These are phyloP conservation scores for Perkinsus marinus DNA, from an alignment of 169 alveolate genomes.

Conservation along the genomic window DNA sequence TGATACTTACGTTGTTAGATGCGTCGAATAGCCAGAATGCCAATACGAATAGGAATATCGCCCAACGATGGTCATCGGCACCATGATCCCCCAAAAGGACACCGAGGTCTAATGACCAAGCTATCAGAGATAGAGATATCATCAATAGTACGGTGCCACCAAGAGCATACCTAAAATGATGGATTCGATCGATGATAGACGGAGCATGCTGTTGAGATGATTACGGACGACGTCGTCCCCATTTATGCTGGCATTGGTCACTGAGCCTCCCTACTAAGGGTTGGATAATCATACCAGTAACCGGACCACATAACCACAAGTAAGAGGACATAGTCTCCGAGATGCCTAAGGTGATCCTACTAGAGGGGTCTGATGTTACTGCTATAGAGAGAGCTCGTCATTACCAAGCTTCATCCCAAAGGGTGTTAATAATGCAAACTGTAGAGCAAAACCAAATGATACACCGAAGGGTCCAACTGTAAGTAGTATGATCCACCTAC, in stretches of 20 bases:
- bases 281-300: not conserved
- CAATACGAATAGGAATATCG: not conserved
- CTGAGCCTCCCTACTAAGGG: not conserved
- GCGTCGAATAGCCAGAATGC: not conserved
- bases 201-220: not conserved
- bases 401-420: not conserved
- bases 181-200: not conserved
- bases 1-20: not conserved
- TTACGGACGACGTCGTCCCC: not conserved
- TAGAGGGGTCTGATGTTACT: not conserved
- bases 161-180: not conserved
- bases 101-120: not conserved
- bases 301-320: not conserved
- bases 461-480: not conserved
- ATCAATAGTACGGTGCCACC: not conserved
- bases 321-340: not conserved
- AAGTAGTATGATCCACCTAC: not conserved
- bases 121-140: not conserved
- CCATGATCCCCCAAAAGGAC: not conserved
- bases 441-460: not conserved
- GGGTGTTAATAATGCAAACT: not conserved
- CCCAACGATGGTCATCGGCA: not conserved
- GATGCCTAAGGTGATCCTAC: not conserved
- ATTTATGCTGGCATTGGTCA: not conserved
- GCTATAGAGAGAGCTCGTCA: not conserved